These are phyloP conservation scores for Cladobotryum protrusum DNA, from an alignment of 2,329 filamentous ascomycete genomes.

Conservation along the genomic window DNA sequence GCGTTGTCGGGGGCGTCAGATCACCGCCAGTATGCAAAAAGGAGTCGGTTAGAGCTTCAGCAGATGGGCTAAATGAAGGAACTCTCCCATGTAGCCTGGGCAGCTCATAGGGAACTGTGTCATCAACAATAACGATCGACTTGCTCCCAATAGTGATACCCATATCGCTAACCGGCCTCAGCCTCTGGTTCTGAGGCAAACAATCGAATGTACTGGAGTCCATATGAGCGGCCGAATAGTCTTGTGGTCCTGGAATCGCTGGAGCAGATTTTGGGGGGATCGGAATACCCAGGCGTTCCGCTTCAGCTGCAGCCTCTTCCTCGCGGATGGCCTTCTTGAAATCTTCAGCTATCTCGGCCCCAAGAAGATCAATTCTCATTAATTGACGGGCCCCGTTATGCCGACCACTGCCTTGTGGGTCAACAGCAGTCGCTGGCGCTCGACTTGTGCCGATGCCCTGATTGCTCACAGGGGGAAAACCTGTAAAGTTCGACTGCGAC, in stretches of 20 bases:
- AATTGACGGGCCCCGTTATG: slow-evolving; percentile 43
- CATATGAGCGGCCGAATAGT: slow-evolving; percentile 40
- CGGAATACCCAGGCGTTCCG: slow-evolving; percentile 19
- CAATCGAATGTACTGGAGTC: slow-evolving; percentile 34
- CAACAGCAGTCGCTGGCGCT: slow-evolving; percentile 53
- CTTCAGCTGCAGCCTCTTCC: slow-evolving; percentile 49
- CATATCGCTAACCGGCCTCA: slow-evolving; percentile 45
- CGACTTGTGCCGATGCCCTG: slow-evolving; percentile 51
- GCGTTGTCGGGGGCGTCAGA: slow-evolving; percentile 56
- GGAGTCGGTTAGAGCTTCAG: slow-evolving; percentile 48
- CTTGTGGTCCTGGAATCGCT: slow-evolving; percentile 25
- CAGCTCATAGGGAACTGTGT: slow-evolving; percentile 47
- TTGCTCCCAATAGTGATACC: slow-evolving; percentile 74
- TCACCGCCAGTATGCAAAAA: slow-evolving; percentile 44
- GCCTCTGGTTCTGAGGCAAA: slow-evolving; percentile 24
- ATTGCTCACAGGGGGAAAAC: slow-evolving; percentile 43
- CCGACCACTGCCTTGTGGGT: slow-evolving; percentile 47
- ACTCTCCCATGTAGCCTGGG: slow-evolving; percentile 44
- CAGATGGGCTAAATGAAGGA: slow-evolving; percentile 37
- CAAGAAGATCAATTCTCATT: slow-evolving; percentile 72
- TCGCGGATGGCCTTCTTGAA: slow-evolving; percentile 71
- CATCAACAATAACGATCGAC: slow-evolving; percentile 83
- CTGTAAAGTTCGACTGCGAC: slow-evolving; percentile 42
- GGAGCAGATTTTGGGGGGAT: slow-evolving; percentile 20
- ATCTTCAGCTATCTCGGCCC: slow-evolving; percentile 70